Evolutionary conservation across 768 basidiomycete genomes (phyloP).

Genomic region (Naganishia vishniacii): DNA sequence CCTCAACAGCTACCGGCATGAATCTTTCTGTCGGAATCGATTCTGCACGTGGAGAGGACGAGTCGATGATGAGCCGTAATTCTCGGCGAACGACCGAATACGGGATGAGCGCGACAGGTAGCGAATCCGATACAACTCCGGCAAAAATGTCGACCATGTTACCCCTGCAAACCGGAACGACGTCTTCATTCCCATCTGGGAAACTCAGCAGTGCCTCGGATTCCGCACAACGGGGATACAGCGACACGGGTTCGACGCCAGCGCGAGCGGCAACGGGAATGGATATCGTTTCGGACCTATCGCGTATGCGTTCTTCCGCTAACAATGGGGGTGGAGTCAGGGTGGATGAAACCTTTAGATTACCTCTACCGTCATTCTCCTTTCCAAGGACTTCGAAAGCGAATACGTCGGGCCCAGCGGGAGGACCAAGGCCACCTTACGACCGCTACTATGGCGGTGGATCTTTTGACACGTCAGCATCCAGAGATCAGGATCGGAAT

Average conservation of each 20-base stretch:
- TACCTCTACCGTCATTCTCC: not conserved
- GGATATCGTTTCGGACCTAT: conserved; percentile 15
- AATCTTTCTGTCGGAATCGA: not conserved
- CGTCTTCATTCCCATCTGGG: not conserved
- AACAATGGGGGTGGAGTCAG: not conserved
- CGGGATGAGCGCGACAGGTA: conserved; percentile 6
- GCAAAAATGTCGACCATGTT: not conserved
- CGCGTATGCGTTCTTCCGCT: not conserved
- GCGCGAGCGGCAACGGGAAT: conserved; percentile 2
- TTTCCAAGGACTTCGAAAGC: not conserved
- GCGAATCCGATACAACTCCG: not conserved
- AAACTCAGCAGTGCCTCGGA: not conserved
- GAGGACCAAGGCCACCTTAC: not conserved
- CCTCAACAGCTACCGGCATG: not conserved
- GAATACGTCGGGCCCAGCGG: not conserved
- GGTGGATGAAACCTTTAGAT: not conserved
- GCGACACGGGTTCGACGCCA: not conserved
- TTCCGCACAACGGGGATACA: not conserved
- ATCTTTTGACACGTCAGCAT: not conserved
- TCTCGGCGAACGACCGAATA: not conserved
- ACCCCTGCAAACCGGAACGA: not conserved
- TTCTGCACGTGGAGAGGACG: not conserved
- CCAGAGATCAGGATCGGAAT: not conserved
- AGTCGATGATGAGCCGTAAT: not conserved
- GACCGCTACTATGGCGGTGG: conserved; percentile 1